Conservation (phyloP, 176 grass and related monocot genomes). For the Chloris gayana region DNA sequence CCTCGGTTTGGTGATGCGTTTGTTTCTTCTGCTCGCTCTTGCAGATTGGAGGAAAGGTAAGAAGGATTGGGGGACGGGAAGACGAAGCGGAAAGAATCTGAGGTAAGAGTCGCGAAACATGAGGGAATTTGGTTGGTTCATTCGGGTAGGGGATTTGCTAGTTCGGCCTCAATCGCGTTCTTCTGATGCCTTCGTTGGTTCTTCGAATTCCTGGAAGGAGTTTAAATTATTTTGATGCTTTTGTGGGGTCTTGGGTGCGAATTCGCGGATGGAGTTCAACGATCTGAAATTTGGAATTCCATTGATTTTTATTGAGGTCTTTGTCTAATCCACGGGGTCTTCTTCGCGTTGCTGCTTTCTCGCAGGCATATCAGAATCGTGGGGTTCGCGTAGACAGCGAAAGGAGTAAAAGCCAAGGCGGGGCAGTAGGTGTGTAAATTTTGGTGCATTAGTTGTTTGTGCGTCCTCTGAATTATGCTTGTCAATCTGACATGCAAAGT, state of each 20-base stretch:
- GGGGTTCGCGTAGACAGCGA: background rate
- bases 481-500: background rate
- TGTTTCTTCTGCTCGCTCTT: background rate
- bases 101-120: constrained; percentile 9
- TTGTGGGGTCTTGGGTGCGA: background rate
- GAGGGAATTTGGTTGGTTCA: constrained; percentile 9
- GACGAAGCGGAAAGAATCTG: background rate
- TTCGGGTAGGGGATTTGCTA: background rate
- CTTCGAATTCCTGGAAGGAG: background rate
- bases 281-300: background rate
- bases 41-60: constrained; percentile 14
- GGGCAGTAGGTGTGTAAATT: background rate
- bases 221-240: background rate
- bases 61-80: background rate
- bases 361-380: constrained; percentile 6
- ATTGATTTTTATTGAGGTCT: background rate
- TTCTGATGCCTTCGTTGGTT: background rate
- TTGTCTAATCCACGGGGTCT: background rate
- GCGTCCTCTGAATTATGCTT: background rate
- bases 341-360: constrained; percentile 5
- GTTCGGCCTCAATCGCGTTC: background rate
- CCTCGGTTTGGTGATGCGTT: constrained; percentile 6
- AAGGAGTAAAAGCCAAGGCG: background rate
- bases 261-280: background rate
- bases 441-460: background rate